A percentile compares a stretch with the other conserved stretches of the same genome.
Evolutionary conservation across 257 asterid genomes (phyloP).

Genomic region (Lithospermum erythrorhizon): DNA sequence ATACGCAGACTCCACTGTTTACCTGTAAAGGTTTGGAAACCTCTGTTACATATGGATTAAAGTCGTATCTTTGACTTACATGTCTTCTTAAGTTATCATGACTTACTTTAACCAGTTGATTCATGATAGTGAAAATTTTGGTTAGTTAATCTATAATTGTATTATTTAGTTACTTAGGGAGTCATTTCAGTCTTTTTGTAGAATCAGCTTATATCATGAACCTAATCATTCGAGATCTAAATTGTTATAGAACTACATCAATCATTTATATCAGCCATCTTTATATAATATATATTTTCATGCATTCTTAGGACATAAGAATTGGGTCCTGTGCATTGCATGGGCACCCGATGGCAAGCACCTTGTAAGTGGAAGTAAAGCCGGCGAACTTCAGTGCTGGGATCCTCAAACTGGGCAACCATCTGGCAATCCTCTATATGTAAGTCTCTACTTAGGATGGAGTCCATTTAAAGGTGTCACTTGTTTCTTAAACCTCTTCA

Average conservation of each 20-base stretch:
- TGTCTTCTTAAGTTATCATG: too few relatives aligned
- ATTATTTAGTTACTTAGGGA: not conserved
- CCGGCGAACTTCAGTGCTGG: conserved; percentile 90
- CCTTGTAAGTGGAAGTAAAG: conserved; percentile 92
- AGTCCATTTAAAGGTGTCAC: not conserved
- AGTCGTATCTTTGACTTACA: not conserved
- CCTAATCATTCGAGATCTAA: too few relatives aligned
- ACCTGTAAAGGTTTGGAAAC: conserved; percentile 64
- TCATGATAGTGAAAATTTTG: not conserved
- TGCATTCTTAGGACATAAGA: conserved; percentile 56
- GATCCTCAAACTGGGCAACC: conserved; percentile 71
- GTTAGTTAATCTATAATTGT: too few relatives aligned
- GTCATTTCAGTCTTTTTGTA: too few relatives aligned
- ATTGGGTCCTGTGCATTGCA: conserved; percentile 91
- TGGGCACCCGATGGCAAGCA: conserved; percentile 91
- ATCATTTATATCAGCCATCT: too few relatives aligned
- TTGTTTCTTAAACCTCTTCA: too few relatives aligned
- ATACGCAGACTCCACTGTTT: conserved; percentile 85
- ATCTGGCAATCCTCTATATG: conserved; percentile 68
- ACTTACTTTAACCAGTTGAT: too few relatives aligned
- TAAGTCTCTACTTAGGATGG: conserved; percentile 21
- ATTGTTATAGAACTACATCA: too few relatives aligned
- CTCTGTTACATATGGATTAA: not conserved
- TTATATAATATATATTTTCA: too few relatives aligned
- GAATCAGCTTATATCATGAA: too few relatives aligned